A percentile compares a stretch with the other conserved stretches of the same genome.
phyloP scores from a whole-genome alignment of 2,329 filamentous ascomycete species.

The Emmonsia crescens region DNA sequence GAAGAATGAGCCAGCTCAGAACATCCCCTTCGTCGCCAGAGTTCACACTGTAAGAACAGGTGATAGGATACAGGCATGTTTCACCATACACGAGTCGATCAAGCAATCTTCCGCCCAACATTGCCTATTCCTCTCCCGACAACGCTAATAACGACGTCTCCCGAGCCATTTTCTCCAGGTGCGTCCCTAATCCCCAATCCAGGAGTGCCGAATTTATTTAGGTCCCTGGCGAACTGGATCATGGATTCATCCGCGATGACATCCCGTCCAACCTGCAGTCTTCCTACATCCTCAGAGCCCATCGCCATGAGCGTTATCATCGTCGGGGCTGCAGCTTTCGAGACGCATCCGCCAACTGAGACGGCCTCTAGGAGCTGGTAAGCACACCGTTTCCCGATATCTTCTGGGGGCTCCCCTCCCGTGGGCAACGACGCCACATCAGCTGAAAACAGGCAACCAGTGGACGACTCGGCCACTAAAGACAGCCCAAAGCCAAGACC shows the following conservation, averaged over 20 bases:
- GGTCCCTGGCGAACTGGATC: constrained; percentile 69
- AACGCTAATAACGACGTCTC: constrained; percentile 74
- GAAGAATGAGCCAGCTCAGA: too few relatives aligned
- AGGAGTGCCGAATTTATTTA: constrained; percentile 78
- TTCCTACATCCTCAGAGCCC: constrained; percentile 91
- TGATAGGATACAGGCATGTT: neutral
- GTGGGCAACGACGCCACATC: constrained; percentile 64
- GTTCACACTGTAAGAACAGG: too few relatives aligned
- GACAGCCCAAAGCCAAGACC: constrained; percentile 88
- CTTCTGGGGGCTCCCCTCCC: constrained; percentile 78
- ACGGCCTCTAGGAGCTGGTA: constrained; percentile 81
- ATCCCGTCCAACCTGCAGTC: constrained; percentile 69
- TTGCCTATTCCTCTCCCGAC: constrained; percentile 92
- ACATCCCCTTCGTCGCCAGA: neutral
- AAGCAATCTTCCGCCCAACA: constrained; percentile 79
- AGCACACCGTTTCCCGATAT: constrained; percentile 78
- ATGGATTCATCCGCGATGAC: constrained; percentile 72
- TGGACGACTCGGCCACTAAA: constrained; percentile 83
- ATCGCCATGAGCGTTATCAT: constrained; percentile 90
- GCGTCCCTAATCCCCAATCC: constrained; percentile 82
- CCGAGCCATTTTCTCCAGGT: constrained; percentile 50
- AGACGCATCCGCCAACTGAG: constrained; percentile 70
- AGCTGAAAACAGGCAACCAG: constrained; percentile 76
- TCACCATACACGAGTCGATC: constrained; percentile 15
- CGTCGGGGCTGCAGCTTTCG: constrained; percentile 57